These are phyloP conservation scores for Candida koratica DNA, from an alignment of 805 yeast genomes.

Conservation along the genomic window DNA sequence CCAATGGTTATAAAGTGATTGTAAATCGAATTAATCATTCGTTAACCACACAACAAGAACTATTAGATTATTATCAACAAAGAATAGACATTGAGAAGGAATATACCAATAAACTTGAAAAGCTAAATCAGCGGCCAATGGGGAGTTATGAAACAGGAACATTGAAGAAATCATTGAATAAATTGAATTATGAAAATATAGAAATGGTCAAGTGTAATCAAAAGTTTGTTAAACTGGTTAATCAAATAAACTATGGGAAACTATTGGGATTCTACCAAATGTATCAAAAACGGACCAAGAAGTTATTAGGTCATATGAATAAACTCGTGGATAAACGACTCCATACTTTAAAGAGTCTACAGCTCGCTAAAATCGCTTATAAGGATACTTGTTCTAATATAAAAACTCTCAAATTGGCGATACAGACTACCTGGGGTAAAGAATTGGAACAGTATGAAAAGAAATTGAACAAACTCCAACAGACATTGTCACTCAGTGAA, in stretches of 20 bases:
- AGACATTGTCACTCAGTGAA: conserved; percentile 38
- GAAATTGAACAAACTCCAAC: conserved; percentile 49
- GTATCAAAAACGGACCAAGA: conserved; percentile 51
- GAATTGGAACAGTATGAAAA: conserved; percentile 61
- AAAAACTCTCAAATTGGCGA: conserved; percentile 56
- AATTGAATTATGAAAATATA: conserved; percentile 54
- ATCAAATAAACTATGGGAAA: conserved; percentile 46
- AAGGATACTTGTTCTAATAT: conserved; percentile 56
- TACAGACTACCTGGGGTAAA: conserved; percentile 66
- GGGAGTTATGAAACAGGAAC: conserved; percentile 62
- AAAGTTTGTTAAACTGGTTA: conserved; percentile 48
- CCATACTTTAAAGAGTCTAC: conserved; percentile 33
- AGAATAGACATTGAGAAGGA: conserved; percentile 68
- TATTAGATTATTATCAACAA: conserved; percentile 33
- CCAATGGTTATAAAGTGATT: conserved; percentile 58
- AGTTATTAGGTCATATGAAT: conserved; percentile 53
- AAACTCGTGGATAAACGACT: conserved; percentile 50
- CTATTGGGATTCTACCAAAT: conserved; percentile 49
- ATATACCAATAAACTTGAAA: conserved; percentile 52
- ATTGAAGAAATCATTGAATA: conserved; percentile 55
- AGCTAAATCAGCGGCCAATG: conserved; percentile 42
- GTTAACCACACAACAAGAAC: conserved; percentile 45
- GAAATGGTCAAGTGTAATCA: conserved; percentile 55
- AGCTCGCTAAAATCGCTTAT: conserved; percentile 44
- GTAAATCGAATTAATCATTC: conserved; percentile 57